Percentiles rank a stretch among this genome's conserved stretches.
Evolutionary conservation across 2,329 filamentous ascomycete species (phyloP).

Genomic region (Penicillium paneum): DNA sequence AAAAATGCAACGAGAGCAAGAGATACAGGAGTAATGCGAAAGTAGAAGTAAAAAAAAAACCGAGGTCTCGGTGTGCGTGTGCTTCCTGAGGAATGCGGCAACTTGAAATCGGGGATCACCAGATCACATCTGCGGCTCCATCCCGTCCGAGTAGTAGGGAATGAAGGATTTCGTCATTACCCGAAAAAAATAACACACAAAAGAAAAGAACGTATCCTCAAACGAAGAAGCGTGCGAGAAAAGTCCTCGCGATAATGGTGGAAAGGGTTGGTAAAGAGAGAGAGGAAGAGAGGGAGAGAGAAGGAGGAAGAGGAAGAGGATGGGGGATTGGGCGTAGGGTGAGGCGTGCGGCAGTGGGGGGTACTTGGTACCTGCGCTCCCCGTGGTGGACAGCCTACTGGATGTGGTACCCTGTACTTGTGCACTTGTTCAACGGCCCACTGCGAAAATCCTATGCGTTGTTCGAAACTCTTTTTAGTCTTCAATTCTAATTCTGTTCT

Average conservation of each 20-base stretch:
- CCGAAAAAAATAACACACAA: constrained; percentile 17
- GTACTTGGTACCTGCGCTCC: constrained; percentile 13
- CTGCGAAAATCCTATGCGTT: constrained; percentile 13
- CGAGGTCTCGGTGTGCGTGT: constrained; percentile 11
- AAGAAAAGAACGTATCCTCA: constrained; percentile 14
- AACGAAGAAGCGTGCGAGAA: constrained; percentile 4
- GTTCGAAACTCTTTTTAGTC: background rate
- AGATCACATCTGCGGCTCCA: constrained; percentile 28
- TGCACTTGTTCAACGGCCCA: constrained; percentile 5
- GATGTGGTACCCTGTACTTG: constrained; percentile 14
- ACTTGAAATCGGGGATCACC: constrained; percentile 24
- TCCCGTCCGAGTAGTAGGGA: constrained; percentile 19
- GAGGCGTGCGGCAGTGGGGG: constrained; percentile 1
- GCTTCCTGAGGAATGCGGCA: constrained; percentile 23
- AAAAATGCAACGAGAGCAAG: constrained; percentile 19
- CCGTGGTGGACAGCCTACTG: constrained; percentile 1
- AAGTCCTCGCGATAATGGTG: constrained; percentile 15
- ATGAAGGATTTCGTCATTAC: constrained; percentile 20
- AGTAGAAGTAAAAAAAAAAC: constrained; percentile 11
- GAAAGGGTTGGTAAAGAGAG: constrained; percentile 12
- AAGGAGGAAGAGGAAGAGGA: constrained; percentile 10
- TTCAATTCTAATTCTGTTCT: background rate
- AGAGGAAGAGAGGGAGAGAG: constrained; percentile 8
- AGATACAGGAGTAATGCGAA: constrained; percentile 3
- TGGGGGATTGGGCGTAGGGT: constrained; percentile 9